Conservation (phyloP, 2,329 filamentous ascomycete genomes). For the Akanthomyces uredinophilus region DNA sequence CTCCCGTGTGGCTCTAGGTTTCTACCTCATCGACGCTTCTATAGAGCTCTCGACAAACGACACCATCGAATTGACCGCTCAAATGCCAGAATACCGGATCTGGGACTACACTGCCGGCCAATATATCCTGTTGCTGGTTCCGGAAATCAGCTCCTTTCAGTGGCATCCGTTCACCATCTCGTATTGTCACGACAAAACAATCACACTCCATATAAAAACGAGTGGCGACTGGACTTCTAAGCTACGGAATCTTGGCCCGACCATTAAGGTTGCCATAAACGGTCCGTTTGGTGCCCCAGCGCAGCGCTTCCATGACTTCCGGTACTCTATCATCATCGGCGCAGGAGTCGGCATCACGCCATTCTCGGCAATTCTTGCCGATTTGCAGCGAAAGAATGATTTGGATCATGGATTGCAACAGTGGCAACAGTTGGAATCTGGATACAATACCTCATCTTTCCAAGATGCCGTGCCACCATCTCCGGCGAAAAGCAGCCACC, state of each 20-base stretch:
- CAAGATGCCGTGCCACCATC: constrained; percentile 17
- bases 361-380: constrained; percentile 51
- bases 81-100: constrained; percentile 42
- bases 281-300: constrained; percentile 55
- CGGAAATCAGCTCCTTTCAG: constrained; percentile 47
- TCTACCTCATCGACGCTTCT: constrained; percentile 43
- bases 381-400: constrained; percentile 45
- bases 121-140: constrained; percentile 53
- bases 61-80: constrained; percentile 44
- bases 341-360: constrained; percentile 55
- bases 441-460: background rate
- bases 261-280: constrained; percentile 49
- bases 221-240: constrained; percentile 52
- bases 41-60: constrained; percentile 47
- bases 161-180: constrained; percentile 59
- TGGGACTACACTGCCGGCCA: constrained; percentile 54
- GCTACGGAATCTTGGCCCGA: constrained; percentile 37
- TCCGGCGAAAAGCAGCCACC: constrained; percentile 4
- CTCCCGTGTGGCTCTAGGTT: constrained; percentile 41
- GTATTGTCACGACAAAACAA: constrained; percentile 44
- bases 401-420: constrained; percentile 27
- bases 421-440: background rate
- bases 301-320: constrained; percentile 53
- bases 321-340: constrained; percentile 51
- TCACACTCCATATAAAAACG: constrained; percentile 54